Percentiles rank a stretch among this genome's conserved stretches.
Evolutionary conservation across 345 rosid genomes (phyloP).

Genomic region (Pistacia vera): DNA sequence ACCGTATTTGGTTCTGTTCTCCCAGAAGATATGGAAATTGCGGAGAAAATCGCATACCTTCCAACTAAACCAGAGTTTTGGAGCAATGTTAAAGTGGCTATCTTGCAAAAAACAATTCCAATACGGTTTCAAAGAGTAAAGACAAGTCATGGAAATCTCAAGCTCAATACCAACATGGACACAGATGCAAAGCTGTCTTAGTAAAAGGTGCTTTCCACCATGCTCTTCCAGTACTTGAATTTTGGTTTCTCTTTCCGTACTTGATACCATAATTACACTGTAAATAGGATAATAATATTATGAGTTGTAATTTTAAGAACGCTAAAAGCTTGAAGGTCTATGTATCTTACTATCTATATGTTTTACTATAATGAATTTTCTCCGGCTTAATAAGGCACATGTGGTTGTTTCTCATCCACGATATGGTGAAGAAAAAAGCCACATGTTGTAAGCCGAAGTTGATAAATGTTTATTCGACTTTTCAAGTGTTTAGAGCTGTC

Average conservation of each 20-base stretch:
- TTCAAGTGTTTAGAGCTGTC: too few relatives aligned
- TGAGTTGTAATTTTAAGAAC: not conserved
- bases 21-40: slow-evolving; percentile 51
- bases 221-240: not conserved
- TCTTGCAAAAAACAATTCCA: slow-evolving; percentile 44
- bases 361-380: not conserved
- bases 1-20: slow-evolving; percentile 53
- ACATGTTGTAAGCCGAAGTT: too few relatives aligned
- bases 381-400: too few relatives aligned
- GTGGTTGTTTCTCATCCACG: too few relatives aligned
- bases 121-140: slow-evolving; percentile 34
- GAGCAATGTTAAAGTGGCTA: slow-evolving; percentile 48
- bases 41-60: slow-evolving; percentile 46
- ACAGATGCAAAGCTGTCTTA: not conserved
- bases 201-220: not conserved
- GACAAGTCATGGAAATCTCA: slow-evolving; percentile 11
- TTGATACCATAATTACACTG: not conserved
- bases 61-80: slow-evolving; percentile 49
- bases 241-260: not conserved
- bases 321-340: too few relatives aligned
- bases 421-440: too few relatives aligned
- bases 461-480: too few relatives aligned
- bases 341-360: too few relatives aligned
- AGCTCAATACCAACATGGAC: not conserved
- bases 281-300: not conserved